Base-by-base conservation (phyloP, 2,329 filamentous ascomycete genomes). In the Pestalotiopsis sp. region DNA sequence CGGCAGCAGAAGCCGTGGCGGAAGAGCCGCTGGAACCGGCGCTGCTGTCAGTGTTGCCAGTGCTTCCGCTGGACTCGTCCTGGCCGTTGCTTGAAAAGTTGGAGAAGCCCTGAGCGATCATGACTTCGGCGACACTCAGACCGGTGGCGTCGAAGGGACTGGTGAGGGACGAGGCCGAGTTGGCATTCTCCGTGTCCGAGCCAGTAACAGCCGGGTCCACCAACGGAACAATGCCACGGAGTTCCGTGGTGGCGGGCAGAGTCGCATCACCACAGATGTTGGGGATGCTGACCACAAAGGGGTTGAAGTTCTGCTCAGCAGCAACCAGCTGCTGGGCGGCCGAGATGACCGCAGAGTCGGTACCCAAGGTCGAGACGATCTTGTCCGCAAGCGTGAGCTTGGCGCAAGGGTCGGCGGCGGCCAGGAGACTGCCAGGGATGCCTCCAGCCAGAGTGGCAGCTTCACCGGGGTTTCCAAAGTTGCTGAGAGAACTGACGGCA, bases 301-400 rank as follows among this genome's bases (percentile, higher is more conserved):
- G 89, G 82, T 92, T 92, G 83, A 91, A 91, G 85, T 93, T 92
- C 80, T 91, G 90, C 83, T 92, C 90, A 4, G 90, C 90, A 31
- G 87, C 86, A 14, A 92, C 90, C 49, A 92, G 84, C 17, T 85
- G 86, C 69, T 85, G 85, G 20, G 91, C 91, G 23, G 88, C 90
- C 14, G 85, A 83, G 69, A 92, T 82, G 72, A 90, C 89, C 70
- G 85, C 81, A n/a, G 84, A 79, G 72, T 88, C 87, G 61, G 81
- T 85, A 66, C 90, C 91, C 41, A 92, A 89, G 66, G 87, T 79
- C 9, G 84, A 75, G 70, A 92, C 84, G 76, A 93, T 91, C 74
- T 89, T 77, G 76, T 92, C 91, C 71, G 89, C 91, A 61, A 89
- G 87, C 25, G 80, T 79, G 72, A 92, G 89, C 85, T 91, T 92